Evolutionary conservation across 192 early-diverging fungal species (phyloP).

Genomic region (Diversispora epigaea): DNA sequence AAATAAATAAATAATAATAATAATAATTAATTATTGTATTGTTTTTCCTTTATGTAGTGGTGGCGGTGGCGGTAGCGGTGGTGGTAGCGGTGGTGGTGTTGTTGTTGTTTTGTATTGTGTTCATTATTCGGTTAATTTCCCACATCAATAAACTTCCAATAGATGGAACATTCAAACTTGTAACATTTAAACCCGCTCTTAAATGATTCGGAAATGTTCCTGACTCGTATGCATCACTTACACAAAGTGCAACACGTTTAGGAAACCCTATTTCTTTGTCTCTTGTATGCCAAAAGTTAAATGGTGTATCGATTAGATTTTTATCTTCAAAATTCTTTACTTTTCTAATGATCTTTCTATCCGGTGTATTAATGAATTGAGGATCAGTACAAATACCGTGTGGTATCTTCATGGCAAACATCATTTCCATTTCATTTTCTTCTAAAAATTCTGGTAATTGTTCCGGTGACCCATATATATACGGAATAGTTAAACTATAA

Average conservation of each 20-base stretch:
- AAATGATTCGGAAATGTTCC: background rate
- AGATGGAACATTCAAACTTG: background rate
- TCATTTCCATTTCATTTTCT: conserved; percentile 32
- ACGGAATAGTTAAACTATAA: conserved; percentile 33
- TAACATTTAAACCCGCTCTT: background rate
- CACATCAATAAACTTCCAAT: conserved; percentile 13
- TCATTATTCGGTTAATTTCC: conserved; percentile 8
- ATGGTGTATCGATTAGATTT: no score
- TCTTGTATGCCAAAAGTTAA: no score
- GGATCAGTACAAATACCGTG: background rate
- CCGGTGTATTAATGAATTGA: background rate
- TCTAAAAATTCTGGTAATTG: conserved; percentile 20
- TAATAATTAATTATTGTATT: no score
- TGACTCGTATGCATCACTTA: background rate
- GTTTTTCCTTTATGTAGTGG: no score
- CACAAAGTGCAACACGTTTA: background rate
- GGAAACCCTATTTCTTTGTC: background rate
- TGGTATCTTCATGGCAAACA: conserved; percentile 40
- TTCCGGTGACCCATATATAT: background rate
- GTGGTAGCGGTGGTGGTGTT: no score
- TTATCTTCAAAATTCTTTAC: no score
- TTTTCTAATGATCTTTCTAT: background rate
- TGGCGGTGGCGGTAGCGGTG: no score
- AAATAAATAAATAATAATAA: no score
- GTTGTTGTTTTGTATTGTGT: no score